Conservation (phyloP, 345 rosid species). For the Viola odorata region DNA sequence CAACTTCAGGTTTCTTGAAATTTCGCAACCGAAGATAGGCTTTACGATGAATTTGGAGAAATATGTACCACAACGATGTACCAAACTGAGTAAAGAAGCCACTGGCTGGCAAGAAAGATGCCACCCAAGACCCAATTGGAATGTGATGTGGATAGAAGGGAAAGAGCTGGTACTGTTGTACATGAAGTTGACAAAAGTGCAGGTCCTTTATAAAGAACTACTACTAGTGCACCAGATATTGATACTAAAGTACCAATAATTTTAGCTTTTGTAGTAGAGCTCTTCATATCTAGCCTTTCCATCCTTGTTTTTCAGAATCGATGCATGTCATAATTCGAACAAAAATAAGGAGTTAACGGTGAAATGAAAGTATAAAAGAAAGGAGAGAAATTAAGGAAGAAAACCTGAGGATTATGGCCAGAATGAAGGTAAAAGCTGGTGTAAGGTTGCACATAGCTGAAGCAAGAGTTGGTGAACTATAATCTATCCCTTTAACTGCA, state of each 20-base stretch:
- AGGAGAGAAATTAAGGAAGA: no score
- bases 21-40: background rate
- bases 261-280: constrained; percentile 24
- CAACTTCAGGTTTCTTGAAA: background rate
- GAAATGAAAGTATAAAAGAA: background rate
- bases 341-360: background rate
- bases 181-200: constrained; percentile 3
- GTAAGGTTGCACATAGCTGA: constrained; percentile 42
- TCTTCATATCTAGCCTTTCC: constrained; percentile 26
- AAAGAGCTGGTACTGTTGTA: background rate
- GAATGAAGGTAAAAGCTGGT: constrained; percentile 36
- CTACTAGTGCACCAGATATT: constrained; percentile 33
- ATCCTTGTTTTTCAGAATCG: constrained; percentile 17
- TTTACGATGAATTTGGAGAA: background rate
- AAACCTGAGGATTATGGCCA: constrained; percentile 21
- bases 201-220: constrained; percentile 32
- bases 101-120: constrained; percentile 5
- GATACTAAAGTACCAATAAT: constrained; percentile 25
- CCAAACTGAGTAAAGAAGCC: constrained; percentile 4
- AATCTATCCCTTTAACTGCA: constrained; percentile 29
- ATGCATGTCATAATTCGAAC: background rate
- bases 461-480: constrained; percentile 41
- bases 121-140: constrained; percentile 16
- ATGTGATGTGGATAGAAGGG: background rate
- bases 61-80: constrained; percentile 14